phyloP scores from a whole-genome alignment of 2,329 filamentous ascomycete genomes.

The Gliomastix tumulicola region DNA sequence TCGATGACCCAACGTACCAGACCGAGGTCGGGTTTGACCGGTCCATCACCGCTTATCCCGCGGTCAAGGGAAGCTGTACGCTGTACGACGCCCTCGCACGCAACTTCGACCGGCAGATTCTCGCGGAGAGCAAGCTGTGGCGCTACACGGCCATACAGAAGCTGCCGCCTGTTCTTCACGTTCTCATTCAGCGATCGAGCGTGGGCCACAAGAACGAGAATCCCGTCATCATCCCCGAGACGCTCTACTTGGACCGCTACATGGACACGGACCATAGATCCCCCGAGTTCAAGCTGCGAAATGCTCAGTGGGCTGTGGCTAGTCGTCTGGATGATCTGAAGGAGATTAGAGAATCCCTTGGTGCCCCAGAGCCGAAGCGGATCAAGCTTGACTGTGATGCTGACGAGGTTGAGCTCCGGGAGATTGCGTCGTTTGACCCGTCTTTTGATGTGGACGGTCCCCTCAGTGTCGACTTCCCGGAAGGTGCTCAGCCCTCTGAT shows the following conservation, averaged over 20 bases:
- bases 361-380: not conserved
- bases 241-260: conserved; percentile 82
- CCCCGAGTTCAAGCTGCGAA: conserved; percentile 55
- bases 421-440: too few species aligned
- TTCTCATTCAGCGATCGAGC: conserved; percentile 80
- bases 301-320: conserved; percentile 70
- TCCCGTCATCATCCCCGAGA: conserved; percentile 71
- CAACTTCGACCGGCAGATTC: conserved; percentile 73
- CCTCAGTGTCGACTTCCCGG: not conserved
- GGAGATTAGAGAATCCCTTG: not conserved
- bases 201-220: conserved; percentile 70
- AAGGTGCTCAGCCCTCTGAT: not conserved
- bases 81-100: conserved; percentile 82
- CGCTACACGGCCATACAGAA: conserved; percentile 65
- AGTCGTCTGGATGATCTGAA: conserved; percentile 48
- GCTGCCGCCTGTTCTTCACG: conserved; percentile 80
- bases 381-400: not conserved
- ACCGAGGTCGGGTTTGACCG: conserved; percentile 50
- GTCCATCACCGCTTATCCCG: conserved; percentile 54
- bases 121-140: conserved; percentile 56
- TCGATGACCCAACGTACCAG: conserved; percentile 31
- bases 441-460: too few species aligned
- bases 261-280: conserved; percentile 60
- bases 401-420: not conserved
- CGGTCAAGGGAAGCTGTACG: conserved; percentile 41